A percentile compares a stretch with the other conserved stretches of the same genome.
Evolutionary conservation across 192 early-diverging fungal species (phyloP).

Genomic region (Allomyces javanicus): DNA sequence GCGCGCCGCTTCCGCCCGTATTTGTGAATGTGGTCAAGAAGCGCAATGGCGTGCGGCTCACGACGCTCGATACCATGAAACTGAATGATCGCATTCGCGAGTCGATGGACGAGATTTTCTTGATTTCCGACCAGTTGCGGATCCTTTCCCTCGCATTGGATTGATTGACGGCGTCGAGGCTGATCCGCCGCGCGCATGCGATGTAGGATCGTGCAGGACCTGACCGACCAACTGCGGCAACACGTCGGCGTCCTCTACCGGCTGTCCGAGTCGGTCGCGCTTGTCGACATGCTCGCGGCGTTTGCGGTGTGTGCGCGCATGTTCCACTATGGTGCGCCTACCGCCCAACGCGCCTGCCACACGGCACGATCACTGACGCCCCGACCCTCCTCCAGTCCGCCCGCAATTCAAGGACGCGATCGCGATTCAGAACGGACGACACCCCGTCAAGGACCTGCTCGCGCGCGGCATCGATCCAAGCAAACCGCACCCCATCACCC

Average conservation of each 20-base stretch:
- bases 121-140: slow-evolving; percentile 1
- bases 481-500: too few relatives aligned
- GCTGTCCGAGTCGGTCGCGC: neutral
- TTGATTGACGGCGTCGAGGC: too few relatives aligned
- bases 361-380: too few relatives aligned
- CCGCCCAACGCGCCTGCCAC: too few relatives aligned
- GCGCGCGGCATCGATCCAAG: too few relatives aligned
- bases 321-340: too few relatives aligned
- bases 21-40: neutral
- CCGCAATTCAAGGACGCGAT: too few relatives aligned
- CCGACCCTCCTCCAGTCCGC: too few relatives aligned
- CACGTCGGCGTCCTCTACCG: neutral
- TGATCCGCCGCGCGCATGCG: neutral
- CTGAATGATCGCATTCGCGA: neutral
- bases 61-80: slow-evolving; percentile 1
- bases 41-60: neutral
- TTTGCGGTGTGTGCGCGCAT: neutral
- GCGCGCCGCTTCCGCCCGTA: neutral
- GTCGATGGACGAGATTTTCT: neutral
- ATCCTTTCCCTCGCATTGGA: too few relatives aligned
- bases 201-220: neutral
- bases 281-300: neutral
- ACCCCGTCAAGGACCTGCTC: too few relatives aligned
- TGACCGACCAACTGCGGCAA: neutral
- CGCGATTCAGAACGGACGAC: too few relatives aligned